A percentile compares a stretch with the other conserved stretches of the same genome.
Evolutionary conservation across 1,284 basidiomycete species (phyloP).

Genomic region (Microbotryomycetes sp.): DNA sequence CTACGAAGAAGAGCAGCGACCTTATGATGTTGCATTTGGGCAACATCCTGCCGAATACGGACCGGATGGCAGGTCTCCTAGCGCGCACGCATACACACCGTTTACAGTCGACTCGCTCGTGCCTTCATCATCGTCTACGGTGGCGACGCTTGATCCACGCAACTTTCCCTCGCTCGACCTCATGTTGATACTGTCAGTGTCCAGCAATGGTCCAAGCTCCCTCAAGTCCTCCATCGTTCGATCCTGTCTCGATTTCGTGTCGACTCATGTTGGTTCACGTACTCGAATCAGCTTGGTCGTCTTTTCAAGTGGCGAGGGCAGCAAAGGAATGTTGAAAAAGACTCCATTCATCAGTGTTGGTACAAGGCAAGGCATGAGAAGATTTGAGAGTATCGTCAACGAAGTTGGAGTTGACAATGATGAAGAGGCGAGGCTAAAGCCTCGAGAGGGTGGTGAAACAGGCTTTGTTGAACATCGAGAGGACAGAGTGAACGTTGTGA

Average conservation of each 20-base stretch:
- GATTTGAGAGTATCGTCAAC: conserved; percentile 70
- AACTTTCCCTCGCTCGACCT: conserved; percentile 70
- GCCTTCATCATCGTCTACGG: background rate
- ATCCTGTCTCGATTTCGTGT: conserved; percentile 72
- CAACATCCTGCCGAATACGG: background rate
- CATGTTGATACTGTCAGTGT: conserved; percentile 78
- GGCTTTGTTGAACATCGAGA: conserved; percentile 70
- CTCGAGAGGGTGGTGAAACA: conserved; percentile 46
- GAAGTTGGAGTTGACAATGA: conserved; percentile 51
- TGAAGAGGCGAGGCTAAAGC: conserved; percentile 44
- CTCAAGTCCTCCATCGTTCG: conserved; percentile 81
- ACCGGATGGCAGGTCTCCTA: background rate
- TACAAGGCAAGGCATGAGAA: conserved; percentile 58
- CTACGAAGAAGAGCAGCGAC: conserved; percentile 1
- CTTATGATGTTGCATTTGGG: background rate
- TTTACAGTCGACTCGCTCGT: background rate
- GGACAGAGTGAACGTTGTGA: conserved; percentile 91
- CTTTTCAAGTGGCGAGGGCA: conserved; percentile 68
- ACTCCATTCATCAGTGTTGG: conserved; percentile 79
- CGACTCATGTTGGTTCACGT: conserved; percentile 63
- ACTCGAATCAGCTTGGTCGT: conserved; percentile 82
- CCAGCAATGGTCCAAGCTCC: conserved; percentile 56
- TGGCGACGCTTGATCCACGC: conserved; percentile 14
- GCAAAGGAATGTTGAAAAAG: conserved; percentile 66
- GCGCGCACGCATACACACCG: too few species aligned